Evolutionary conservation across 257 asterid species (phyloP), one percentile per base, ranked within the genome.

Genomic region (Solanum sejunctum): DNA sequence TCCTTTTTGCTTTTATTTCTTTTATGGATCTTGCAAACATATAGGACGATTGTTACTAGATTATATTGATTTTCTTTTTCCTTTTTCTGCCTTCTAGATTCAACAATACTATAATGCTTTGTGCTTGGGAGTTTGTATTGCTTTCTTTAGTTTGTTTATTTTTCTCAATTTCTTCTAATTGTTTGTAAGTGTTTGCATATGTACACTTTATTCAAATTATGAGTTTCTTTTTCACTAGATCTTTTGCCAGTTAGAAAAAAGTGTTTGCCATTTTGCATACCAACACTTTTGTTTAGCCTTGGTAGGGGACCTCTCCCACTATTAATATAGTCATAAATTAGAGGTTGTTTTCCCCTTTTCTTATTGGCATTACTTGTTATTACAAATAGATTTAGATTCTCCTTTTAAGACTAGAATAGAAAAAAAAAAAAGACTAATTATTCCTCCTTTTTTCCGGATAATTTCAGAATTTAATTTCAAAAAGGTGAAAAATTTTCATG

Each of bases 131-230:
- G 87, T 85, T 89, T 87, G 87, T 88, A 87, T 73, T 87, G 72
- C 83, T 78, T 85, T 41, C 84, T 84, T 85, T 72, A 11, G 55
- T 45, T 85, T 64, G 85, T 80, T 85, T 71, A 13, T 83, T 83
- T 88, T 88, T 67, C 86, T 78, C n/a, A 8, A 23, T n/a, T 85
- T 93, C 87, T 86, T 87, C 86, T 91, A 58, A 58, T 20, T 89
- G 95, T 89, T 92, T 90, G 91, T 26, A 86, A 84, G 93, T 89
- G 89, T 79, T 90, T 91, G 94, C 89, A 88, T 79, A 56, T 86
- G 89, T 88, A 85, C 70, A 83, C 49, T 49, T 64, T 21, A 72
- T 81, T 32, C 79, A 86, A 58, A 54, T 56, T 70, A 69, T 70
- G 49, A 10, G 43, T 32, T 79, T 87, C 67, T 57, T 85, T 85